Conservation (phyloP, 306 rosid genomes). For the Albizia julibrissin region DNA sequence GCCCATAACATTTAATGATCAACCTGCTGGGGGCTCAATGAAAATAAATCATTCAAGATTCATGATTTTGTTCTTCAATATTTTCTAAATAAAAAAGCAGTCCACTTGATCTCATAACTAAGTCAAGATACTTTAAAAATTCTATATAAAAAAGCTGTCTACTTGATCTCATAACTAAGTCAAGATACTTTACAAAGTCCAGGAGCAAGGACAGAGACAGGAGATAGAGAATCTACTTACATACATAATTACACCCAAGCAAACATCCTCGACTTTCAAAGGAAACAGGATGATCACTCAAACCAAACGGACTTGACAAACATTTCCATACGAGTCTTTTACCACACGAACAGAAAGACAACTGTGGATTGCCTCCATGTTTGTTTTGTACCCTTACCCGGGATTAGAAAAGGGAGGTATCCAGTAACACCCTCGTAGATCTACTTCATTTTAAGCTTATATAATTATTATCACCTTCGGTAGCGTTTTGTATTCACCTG, state of each 20-base stretch:
- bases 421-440: constrained; percentile 39
- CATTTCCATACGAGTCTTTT: constrained; percentile 43
- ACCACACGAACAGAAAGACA: constrained; percentile 28
- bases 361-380: constrained; percentile 38
- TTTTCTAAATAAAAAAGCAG: not conserved
- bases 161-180: constrained; percentile 36
- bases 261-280: constrained; percentile 50
- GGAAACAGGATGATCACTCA: constrained; percentile 28
- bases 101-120: constrained; percentile 35
- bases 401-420: constrained; percentile 35
- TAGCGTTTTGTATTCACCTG: constrained; percentile 95
- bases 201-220: constrained; percentile 35
- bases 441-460: constrained; percentile 44
- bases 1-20: not conserved
- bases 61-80: not conserved
- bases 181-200: constrained; percentile 48
- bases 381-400: constrained; percentile 40
- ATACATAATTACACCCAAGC: constrained; percentile 42
- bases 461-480: constrained; percentile 53
- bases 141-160: not conserved
- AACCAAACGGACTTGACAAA: constrained; percentile 42
- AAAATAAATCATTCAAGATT: not conserved
- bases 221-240: constrained; percentile 44
- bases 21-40: not conserved
- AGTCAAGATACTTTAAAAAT: constrained; percentile 42